Evolutionary conservation across 352 stramenopile genomes (phyloP).

Genomic region (Phytopythium sindhum): DNA sequence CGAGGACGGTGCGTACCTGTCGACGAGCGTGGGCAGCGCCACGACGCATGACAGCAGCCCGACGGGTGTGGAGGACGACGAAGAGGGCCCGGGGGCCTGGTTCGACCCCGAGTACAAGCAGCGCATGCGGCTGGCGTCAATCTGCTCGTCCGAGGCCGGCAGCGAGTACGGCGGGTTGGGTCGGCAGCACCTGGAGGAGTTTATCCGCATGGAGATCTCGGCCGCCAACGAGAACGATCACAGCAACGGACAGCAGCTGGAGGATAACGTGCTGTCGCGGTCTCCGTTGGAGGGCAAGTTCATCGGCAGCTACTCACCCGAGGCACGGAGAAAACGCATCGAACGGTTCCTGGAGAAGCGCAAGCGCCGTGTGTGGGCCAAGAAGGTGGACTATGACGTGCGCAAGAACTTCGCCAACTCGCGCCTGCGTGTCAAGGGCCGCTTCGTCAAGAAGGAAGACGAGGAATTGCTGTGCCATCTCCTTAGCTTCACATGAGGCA

Average conservation of each 20-base stretch:
- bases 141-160: constrained; percentile 68
- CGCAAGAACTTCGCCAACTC: constrained; percentile 99
- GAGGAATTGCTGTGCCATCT: constrained; percentile 87
- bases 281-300: constrained; percentile 16
- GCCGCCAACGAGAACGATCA: constrained; percentile 53
- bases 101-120: constrained; percentile 75
- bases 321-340: constrained; percentile 81
- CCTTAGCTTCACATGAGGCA: constrained; percentile 69
- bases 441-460: constrained; percentile 99
- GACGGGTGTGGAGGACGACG: constrained; percentile 64
- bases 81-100: constrained; percentile 33
- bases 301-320: constrained; percentile 88
- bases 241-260: background rate
- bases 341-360: constrained; percentile 91
- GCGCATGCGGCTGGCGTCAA: constrained; percentile 58
- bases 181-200: constrained; percentile 72
- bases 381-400: constrained; percentile 99
- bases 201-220: constrained; percentile 82
- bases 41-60: constrained; percentile 60
- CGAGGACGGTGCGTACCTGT: constrained; percentile 38
- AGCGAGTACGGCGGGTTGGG: constrained; percentile 72
- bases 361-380: constrained; percentile 92
- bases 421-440: constrained; percentile 95
- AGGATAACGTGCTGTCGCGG: constrained; percentile 16
- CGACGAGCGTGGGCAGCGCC: constrained; percentile 14